A percentile compares a stretch with the other conserved stretches of the same genome.
Conservation (phyloP, 306 rosid species). For the Corylus americana region DNA sequence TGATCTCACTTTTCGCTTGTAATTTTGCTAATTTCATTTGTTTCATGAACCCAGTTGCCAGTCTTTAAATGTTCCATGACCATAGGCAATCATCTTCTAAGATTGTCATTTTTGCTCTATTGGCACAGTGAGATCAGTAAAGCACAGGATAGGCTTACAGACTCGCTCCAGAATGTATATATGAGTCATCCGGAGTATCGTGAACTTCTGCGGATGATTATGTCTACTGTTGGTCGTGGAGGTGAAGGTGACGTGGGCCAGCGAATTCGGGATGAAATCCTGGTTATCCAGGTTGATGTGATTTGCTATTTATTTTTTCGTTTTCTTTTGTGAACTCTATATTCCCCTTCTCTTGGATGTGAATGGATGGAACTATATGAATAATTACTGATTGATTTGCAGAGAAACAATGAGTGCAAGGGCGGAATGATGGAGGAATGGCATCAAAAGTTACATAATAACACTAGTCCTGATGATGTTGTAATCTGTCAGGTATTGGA, state of each 20-base stretch:
- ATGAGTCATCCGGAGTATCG: slow-evolving; percentile 64
- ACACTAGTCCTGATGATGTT: slow-evolving; percentile 98
- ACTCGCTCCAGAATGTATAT: slow-evolving; percentile 73
- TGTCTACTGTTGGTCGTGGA: slow-evolving; percentile 98
- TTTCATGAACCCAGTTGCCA: background rate
- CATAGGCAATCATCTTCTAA: slow-evolving; percentile 24
- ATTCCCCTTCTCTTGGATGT: slow-evolving; percentile 23
- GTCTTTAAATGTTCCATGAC: slow-evolving; percentile 6
- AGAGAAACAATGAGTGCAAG: slow-evolving; percentile 85
- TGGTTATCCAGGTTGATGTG: slow-evolving; percentile 77
- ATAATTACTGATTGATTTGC: slow-evolving; percentile 33
- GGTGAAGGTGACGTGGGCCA: slow-evolving; percentile 99
- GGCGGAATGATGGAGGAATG: slow-evolving; percentile 99
- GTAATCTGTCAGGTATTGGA: slow-evolving; percentile 89
- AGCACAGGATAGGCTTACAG: slow-evolving; percentile 98
- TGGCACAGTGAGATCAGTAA: slow-evolving; percentile 86
- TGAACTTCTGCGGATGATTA: slow-evolving; percentile 81
- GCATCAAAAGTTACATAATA: slow-evolving; percentile 99
- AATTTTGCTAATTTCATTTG: background rate
- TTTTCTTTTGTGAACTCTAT: slow-evolving; percentile 8
- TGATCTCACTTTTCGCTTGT: slow-evolving; percentile 2
- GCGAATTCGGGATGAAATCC: slow-evolving; percentile 96
- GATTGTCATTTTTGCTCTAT: slow-evolving; percentile 15
- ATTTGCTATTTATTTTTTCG: slow-evolving; percentile 21
- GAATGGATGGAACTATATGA: slow-evolving; percentile 25